These are phyloP conservation scores for Microbotryum silenes-acaulis DNA, from an alignment of 1,284 basidiomycete species.

Conservation along the genomic window DNA sequence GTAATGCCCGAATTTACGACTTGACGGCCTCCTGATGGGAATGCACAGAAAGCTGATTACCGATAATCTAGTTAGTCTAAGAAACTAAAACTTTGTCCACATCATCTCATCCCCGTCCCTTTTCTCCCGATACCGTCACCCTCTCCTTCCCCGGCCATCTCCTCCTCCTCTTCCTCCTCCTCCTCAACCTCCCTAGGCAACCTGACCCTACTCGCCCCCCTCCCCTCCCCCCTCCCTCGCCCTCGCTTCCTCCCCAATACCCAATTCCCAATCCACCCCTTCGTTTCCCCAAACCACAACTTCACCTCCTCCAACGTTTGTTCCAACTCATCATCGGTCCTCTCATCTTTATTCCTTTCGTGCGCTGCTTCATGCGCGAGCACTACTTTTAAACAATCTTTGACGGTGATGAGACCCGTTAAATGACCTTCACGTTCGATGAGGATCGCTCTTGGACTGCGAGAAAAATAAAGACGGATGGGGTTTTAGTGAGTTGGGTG, in stretches of 20 bases:
- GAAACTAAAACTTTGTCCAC: too few species aligned
- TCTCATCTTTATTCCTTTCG: constrained; percentile 6
- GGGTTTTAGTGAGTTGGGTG: constrained; percentile 4
- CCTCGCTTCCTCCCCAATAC: neutral
- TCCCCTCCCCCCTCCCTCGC: neutral
- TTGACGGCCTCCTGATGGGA: too few species aligned
- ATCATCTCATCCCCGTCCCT: too few species aligned
- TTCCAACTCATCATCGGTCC: constrained; percentile 34
- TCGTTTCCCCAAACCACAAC: constrained; percentile 27
- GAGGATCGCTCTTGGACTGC: constrained; percentile 83
- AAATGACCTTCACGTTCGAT: constrained; percentile 78
- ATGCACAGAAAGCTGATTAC: too few species aligned
- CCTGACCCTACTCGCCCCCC: neutral
- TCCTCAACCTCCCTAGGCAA: neutral
- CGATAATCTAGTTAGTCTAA: too few species aligned
- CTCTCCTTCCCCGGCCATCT: neutral
- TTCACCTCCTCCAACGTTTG: constrained; percentile 35
- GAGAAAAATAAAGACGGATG: neutral
- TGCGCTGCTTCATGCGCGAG: constrained; percentile 27
- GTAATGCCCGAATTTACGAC: too few species aligned
- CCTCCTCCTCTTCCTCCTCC: neutral
- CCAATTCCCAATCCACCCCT: neutral
- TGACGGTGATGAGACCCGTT: constrained; percentile 84
- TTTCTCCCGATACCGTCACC: neutral
- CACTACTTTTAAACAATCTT: constrained; percentile 64